Evolutionary conservation across 768 basidiomycete genomes (phyloP).

Genomic region (Cystofilobasidium capitatum): DNA sequence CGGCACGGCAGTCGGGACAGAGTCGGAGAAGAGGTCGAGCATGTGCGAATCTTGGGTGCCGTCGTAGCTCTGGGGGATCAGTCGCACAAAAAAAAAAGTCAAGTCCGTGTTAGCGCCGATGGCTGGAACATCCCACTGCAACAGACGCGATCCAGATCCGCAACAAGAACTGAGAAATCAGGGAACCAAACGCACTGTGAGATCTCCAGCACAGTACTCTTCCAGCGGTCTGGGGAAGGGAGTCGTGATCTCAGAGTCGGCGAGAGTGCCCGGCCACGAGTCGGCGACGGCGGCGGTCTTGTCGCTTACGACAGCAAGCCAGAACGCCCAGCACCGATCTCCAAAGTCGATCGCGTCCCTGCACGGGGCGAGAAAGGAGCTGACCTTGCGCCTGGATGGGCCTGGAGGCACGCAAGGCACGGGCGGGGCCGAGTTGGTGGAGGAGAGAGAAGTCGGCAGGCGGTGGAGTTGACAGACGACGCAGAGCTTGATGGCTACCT

Average conservation of each 20-base stretch:
- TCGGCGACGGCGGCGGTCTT: neutral
- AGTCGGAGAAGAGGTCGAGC: neutral
- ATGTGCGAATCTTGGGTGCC: neutral
- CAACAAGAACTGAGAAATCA: neutral
- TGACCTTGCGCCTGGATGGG: neutral
- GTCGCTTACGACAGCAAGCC: neutral
- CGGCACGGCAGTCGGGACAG: neutral
- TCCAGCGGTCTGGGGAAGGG: neutral
- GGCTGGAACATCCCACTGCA: too few species aligned
- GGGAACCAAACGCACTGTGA: too few species aligned
- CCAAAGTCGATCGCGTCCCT: neutral
- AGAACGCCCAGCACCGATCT: slow-evolving; percentile 2
- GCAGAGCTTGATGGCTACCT: neutral
- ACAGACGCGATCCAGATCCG: neutral
- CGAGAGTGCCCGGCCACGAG: neutral
- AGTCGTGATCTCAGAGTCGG: neutral
- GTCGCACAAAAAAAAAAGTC: too few species aligned
- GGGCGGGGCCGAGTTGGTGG: neutral
- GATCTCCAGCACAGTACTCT: neutral
- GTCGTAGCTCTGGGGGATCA: neutral
- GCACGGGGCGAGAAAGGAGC: neutral
- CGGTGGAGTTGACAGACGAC: neutral
- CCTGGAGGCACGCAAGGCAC: neutral
- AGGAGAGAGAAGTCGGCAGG: neutral
- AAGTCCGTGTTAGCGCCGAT: too few species aligned